A percentile compares a stretch with the other conserved stretches of the same genome.
Conservation (phyloP, 1,284 basidiomycete species). For the Ceratobasidium sp. region DNA sequence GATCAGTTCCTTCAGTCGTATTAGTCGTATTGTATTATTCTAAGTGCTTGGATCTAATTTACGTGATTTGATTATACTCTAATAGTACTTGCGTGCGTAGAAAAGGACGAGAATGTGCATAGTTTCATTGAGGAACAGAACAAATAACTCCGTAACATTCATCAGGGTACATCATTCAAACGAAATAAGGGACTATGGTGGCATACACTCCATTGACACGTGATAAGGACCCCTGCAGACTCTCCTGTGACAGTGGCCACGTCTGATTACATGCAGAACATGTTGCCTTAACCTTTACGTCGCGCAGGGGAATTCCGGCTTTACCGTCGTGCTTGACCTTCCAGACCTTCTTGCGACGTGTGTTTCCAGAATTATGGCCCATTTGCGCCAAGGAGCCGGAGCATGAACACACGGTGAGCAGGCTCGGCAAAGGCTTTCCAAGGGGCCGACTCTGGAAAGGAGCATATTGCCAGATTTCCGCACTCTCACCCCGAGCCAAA, state of each 20-base stretch:
- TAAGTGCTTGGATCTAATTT: too few relatives aligned
- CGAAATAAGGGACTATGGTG: slow-evolving; percentile 23
- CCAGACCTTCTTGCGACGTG: neutral
- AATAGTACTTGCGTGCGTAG: too few relatives aligned
- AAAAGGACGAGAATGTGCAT: too few relatives aligned
- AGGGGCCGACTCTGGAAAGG: slow-evolving; percentile 32
- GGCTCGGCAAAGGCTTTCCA: slow-evolving; percentile 17
- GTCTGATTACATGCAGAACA: slow-evolving; percentile 10
- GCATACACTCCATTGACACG: slow-evolving; percentile 3
- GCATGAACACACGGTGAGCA: slow-evolving; percentile 8
- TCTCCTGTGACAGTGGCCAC: slow-evolving; percentile 13
- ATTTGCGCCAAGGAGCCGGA: neutral
- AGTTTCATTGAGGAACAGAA: too few relatives aligned
- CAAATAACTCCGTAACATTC: too few relatives aligned
- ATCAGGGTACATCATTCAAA: too few relatives aligned
- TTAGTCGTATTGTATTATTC: too few relatives aligned
- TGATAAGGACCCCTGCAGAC: neutral
- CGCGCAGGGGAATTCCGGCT: neutral
- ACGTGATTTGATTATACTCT: too few relatives aligned
- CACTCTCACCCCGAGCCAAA: neutral
- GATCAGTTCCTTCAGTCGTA: too few relatives aligned
- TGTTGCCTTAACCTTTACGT: slow-evolving; percentile 1
- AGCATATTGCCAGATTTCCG: slow-evolving; percentile 9
- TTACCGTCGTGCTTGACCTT: slow-evolving; percentile 12
- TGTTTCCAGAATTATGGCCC: neutral